Evolutionary conservation across 371 early-diverging fungal species (phyloP), one percentile per base, ranked within the genome.

Genomic region (Mucor piriformis): DNA sequence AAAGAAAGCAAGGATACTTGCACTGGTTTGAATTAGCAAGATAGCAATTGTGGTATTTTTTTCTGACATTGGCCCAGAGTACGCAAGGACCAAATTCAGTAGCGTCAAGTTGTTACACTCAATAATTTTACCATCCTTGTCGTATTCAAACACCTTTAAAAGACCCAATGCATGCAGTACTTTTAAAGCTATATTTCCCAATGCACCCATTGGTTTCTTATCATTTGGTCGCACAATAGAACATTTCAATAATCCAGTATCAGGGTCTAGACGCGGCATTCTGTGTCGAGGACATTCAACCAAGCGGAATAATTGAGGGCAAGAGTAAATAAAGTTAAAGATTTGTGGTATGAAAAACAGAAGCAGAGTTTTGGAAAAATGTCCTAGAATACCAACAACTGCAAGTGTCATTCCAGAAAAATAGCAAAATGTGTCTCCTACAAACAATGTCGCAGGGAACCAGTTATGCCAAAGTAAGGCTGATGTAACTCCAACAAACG

Each of bases 391-490:
- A 0, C 96, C 97, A 7, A 95, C 92, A 2, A 96, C 96, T 0
- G 97, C 96, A 73, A 98, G 88, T 0, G 93, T 90, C 95, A 97
- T 98, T n/a, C 99, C 99, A 2, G 96, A 92, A 85, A 97, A 98
- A 69, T 98, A 98, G 69, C 94, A 92, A 65, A 86, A 97, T 0
- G 98, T 96, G 70, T 99, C 98, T 27, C 99, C 99, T n/a, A 95
- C 95, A 85, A 99, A 98, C 10, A 93, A 87, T 15, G 77, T 72
- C 0, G 98, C 92, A 6, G 99, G 99, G 48, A 83, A 94, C 92
- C 94, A 92, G 73, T 98, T 98, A 64, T 92, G 90, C 64, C 72
- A 65, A 35, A 94, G 68, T 27, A 95, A 85, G 0, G 91, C 95
- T 4, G 72, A 4, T 0, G 93, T 89, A 3, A 94, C 95, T 0